Evolutionary conservation across 805 yeast species (phyloP), one percentile per base, ranked within the genome.

Genomic region (Ogataea wickerhamii): DNA sequence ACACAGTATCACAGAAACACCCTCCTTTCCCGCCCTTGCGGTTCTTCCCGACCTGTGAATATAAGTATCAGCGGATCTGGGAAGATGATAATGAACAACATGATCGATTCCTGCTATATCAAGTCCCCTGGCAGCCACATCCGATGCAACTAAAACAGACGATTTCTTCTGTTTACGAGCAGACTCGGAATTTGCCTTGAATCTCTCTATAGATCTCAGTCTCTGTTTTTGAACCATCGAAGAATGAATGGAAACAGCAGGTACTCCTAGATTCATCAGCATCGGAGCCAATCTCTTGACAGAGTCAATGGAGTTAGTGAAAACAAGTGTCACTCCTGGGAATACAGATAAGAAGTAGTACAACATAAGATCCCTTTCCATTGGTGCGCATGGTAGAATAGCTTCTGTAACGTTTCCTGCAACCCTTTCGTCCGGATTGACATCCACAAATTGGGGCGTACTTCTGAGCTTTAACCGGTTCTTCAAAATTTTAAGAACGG

Each of bases 21-120:
- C 98, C 57, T 86, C 91, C 33, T 67, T 71, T 1, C 91, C 93
- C 2, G 95, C 97, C 70, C 98, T 82, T 0, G 95, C 98, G n/a
- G 98, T 93, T 74, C 98, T 80, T 44, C 98, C 98, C 1, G 96
- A 86, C 60, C 98, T 75, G 63, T 93, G 98, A 50, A 93, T 81
- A 56, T 93, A 93, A 35, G 87, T 80, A 56, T 93, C 98, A 0
- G 97, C 97, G 12, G 94, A 73, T 45, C 98, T 73, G 8, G 98
- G 98, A 45, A 93, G 71, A 63, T 93, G 97, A 56, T 91, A 93
- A 61, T 93, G 98, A 16, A 91, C 85, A 34, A 93, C 98, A 61
- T 93, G 98, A 51, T 88, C 82, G 36, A 93, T 89, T 32, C 74
- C 76, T 2, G 95, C 83, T 38, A 93, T 87, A 70, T 93, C 98